Conservation (phyloP, 257 asterid genomes). For the Echium plantagineum region DNA sequence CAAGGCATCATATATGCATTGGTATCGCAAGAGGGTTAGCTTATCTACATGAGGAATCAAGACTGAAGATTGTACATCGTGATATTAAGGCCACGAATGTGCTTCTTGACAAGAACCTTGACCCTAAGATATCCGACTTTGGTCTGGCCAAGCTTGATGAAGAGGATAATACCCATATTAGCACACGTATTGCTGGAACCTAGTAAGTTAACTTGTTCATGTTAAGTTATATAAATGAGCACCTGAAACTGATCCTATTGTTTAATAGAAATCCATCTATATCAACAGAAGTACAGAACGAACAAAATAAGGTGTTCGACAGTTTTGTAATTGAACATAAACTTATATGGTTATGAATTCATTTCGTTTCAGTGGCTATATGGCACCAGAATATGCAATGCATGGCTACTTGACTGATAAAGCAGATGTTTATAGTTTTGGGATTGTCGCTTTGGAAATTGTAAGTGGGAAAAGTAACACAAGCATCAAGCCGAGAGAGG, state of each 20-base stretch:
- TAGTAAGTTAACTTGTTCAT: conserved; percentile 25
- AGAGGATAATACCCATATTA: conserved; percentile 73
- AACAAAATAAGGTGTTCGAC: background rate
- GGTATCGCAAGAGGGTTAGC: conserved; percentile 77
- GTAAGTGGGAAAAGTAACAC: conserved; percentile 22
- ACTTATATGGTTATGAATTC: background rate
- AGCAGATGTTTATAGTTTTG: conserved; percentile 34
- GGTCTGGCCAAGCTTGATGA: conserved; percentile 83
- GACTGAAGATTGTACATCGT: conserved; percentile 73
- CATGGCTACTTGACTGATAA: conserved; percentile 28
- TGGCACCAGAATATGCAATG: conserved; percentile 39
- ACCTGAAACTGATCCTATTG: background rate
- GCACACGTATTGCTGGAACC: conserved; percentile 80
- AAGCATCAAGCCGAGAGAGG: conserved; percentile 13
- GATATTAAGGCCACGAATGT: conserved; percentile 78
- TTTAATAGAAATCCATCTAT: too few relatives aligned
- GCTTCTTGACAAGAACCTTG: conserved; percentile 55
- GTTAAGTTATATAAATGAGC: background rate
- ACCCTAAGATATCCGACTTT: conserved; percentile 74
- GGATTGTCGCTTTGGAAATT: conserved; percentile 28
- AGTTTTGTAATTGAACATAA: too few relatives aligned
- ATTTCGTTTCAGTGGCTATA: conserved; percentile 25
- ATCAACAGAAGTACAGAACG: background rate
- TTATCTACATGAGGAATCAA: conserved; percentile 76
- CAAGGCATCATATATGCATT: conserved; percentile 44